Evolutionary conservation across 2,329 filamentous ascomycete species (phyloP).

Genomic region (Boeremia lycopersici): DNA sequence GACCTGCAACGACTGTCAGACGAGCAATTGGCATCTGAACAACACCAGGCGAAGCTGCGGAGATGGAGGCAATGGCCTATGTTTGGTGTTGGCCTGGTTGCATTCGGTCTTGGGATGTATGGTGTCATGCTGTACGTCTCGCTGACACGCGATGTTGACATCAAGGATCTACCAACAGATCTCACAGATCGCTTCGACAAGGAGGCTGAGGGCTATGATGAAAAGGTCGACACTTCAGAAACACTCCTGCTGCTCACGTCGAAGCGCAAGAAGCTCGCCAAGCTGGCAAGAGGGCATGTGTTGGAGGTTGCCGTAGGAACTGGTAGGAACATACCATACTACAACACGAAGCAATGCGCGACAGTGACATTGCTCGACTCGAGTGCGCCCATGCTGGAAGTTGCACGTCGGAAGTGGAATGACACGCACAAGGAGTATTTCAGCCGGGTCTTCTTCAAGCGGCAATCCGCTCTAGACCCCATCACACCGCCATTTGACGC

Average conservation of each 20-base stretch:
- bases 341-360: slow-evolving; percentile 47
- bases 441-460: slow-evolving; percentile 49
- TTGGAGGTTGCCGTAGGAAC: slow-evolving; percentile 58
- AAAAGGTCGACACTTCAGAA: slow-evolving; percentile 54
- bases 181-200: slow-evolving; percentile 54
- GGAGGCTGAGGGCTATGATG: slow-evolving; percentile 54
- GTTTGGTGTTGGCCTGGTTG: slow-evolving; percentile 41
- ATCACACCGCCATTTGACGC: slow-evolving; percentile 51
- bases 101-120: slow-evolving; percentile 51
- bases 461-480: slow-evolving; percentile 51
- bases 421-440: slow-evolving; percentile 49
- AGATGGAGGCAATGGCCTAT: slow-evolving; percentile 42
- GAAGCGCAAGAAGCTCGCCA: slow-evolving; percentile 49
- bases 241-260: slow-evolving; percentile 49
- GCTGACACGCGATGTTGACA: slow-evolving; percentile 29
- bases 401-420: slow-evolving; percentile 57
- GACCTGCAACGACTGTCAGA: slow-evolving; percentile 37
- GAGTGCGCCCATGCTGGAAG: slow-evolving; percentile 55
- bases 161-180: slow-evolving; percentile 45
- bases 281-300: slow-evolving; percentile 53
- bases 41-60: slow-evolving; percentile 35
- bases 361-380: slow-evolving; percentile 56
- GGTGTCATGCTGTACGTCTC: slow-evolving; percentile 44
- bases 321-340: slow-evolving; percentile 56
- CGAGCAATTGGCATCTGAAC: slow-evolving; percentile 32